phyloP scores from a whole-genome alignment of 768 basidiomycete genomes.

The Inosperma sp. region DNA sequence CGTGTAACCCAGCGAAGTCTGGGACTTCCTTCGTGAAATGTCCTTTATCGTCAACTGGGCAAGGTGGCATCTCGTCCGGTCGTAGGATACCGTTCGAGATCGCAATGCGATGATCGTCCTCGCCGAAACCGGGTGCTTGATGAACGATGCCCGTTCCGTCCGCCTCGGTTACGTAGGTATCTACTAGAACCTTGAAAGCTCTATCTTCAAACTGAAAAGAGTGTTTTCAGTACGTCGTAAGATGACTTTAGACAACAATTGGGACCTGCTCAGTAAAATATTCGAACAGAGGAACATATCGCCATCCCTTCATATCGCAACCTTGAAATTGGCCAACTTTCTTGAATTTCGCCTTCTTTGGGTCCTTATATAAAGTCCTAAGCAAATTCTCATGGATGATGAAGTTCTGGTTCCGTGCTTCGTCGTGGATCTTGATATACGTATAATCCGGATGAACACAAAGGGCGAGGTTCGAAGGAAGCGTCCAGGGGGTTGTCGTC shows the following conservation, averaged over 20 bases:
- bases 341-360: constrained; percentile 95
- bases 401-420: constrained; percentile 79
- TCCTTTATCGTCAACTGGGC: constrained; percentile 89
- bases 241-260: background rate
- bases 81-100: constrained; percentile 78
- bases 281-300: constrained; percentile 91
- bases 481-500: constrained; percentile 99
- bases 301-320: constrained; percentile 91
- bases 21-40: constrained; percentile 84
- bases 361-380: constrained; percentile 88
- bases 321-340: constrained; percentile 86
- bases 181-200: constrained; percentile 84
- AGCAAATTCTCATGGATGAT: constrained; percentile 89
- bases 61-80: constrained; percentile 91
- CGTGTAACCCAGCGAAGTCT: constrained; percentile 82
- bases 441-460: constrained; percentile 96
- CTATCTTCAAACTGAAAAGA: constrained; percentile 73
- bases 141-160: constrained; percentile 99
- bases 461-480: constrained; percentile 91
- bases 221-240: background rate
- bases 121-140: constrained; percentile 97
- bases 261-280: constrained; percentile 91
- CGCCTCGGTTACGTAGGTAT: constrained; percentile 88
- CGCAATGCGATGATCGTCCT: constrained; percentile 95
- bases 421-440: constrained; percentile 95